These are phyloP conservation scores for Zasmidium angulare DNA, from an alignment of 2,329 filamentous ascomycete genomes.

Conservation along the genomic window DNA sequence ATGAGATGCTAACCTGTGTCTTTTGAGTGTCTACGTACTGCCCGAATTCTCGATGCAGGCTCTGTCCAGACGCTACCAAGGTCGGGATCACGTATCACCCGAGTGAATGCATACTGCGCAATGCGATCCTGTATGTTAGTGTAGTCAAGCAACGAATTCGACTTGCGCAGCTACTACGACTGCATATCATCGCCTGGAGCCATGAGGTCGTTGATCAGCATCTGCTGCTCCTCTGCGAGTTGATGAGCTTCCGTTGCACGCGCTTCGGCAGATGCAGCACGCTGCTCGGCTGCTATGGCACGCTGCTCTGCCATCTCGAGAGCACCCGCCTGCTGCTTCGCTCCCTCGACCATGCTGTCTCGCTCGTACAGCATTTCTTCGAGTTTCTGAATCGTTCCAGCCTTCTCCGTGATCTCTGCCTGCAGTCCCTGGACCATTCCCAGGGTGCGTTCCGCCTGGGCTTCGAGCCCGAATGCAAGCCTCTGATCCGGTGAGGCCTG, in stretches of 20 bases:
- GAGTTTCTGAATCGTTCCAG: constrained; percentile 5
- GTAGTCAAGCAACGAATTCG: too few species aligned
- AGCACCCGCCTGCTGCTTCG: constrained; percentile 1
- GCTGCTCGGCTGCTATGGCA: neutral
- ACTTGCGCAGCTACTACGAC: neutral
- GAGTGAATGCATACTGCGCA: too few species aligned
- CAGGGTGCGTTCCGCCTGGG: constrained; percentile 16
- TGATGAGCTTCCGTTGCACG: constrained; percentile 13
- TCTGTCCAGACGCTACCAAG: neutral
- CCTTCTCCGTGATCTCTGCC: constrained; percentile 10
- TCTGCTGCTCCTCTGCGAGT: too few species aligned
- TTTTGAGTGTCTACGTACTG: neutral
- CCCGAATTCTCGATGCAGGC: neutral
- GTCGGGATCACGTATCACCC: too few species aligned
- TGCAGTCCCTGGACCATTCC: constrained; percentile 17
- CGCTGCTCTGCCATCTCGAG: constrained; percentile 4
- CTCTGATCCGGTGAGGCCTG: constrained; percentile 7
- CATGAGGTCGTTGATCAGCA: too few species aligned
- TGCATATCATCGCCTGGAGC: neutral
- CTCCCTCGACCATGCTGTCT: neutral
- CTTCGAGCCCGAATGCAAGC: constrained; percentile 15
- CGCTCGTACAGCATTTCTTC: neutral
- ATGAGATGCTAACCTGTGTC: neutral
- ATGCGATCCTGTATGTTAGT: too few species aligned
- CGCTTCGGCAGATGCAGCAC: too few species aligned